These are phyloP conservation scores for cucumber (Cucumis sativus) DNA, from an alignment of 306 rosid species.

Conservation along the genomic window Cucumber_9930_V3 NC_026659.2:385001-385500, in stretches of 20 bases:
- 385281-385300: too few species aligned
- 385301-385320: too few species aligned
- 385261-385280: too few species aligned
- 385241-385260: too few species aligned
- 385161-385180: background rate
- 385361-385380: background rate
- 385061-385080: background rate
- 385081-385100: background rate
- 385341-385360: background rate
- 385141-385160: background rate
- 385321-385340: background rate
- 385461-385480: background rate
- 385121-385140: background rate
- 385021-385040: background rate
- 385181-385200: too few species aligned
- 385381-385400: background rate
- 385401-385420: background rate
- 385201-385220: too few species aligned
- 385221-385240: too few species aligned
- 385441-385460: background rate
- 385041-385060: background rate
- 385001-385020: background rate
- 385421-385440: background rate
- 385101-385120: background rate
- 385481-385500: background rate